phyloP scores from a whole-genome alignment of 2,329 filamentous ascomycete genomes.

The Byssochlamys sp. region DNA sequence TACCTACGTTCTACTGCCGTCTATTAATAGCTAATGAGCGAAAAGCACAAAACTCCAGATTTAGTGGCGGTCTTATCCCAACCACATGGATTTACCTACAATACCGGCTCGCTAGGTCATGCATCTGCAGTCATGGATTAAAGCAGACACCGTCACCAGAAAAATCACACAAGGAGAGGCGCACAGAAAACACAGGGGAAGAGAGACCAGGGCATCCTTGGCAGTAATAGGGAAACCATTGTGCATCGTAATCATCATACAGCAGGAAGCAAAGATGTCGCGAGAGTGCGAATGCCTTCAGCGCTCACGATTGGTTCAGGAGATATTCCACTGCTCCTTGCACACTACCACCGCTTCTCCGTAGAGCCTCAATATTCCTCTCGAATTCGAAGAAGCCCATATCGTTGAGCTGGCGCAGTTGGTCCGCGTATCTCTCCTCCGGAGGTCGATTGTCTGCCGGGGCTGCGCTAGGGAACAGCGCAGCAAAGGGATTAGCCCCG shows the following conservation, averaged over 20 bases:
- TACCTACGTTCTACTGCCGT: neutral
- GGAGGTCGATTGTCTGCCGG: conserved; percentile 77
- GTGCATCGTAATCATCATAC: conserved; percentile 5
- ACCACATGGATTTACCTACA: neutral
- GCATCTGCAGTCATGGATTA: neutral
- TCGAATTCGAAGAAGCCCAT: conserved; percentile 99
- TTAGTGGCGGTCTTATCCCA: neutral
- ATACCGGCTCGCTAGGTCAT: neutral
- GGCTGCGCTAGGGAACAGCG: conserved; percentile 45
- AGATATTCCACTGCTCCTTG: conserved; percentile 57
- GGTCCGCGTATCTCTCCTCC: conserved; percentile 83
- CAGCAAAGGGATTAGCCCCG: conserved; percentile 35
- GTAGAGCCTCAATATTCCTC: conserved; percentile 74
- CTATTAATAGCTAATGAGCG: neutral
- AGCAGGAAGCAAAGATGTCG: conserved; percentile 6
- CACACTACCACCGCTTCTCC: conserved; percentile 83
- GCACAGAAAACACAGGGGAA: neutral
- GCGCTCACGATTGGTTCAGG: conserved; percentile 22
- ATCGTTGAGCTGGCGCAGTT: conserved; percentile 87
- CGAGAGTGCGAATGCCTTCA: neutral
- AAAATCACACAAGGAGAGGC: neutral
- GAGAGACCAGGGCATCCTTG: neutral
- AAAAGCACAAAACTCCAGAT: neutral
- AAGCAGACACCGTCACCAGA: neutral
- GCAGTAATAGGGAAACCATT: neutral